Conservation (phyloP, 345 rosid species). For the Heritiera fomes region DNA sequence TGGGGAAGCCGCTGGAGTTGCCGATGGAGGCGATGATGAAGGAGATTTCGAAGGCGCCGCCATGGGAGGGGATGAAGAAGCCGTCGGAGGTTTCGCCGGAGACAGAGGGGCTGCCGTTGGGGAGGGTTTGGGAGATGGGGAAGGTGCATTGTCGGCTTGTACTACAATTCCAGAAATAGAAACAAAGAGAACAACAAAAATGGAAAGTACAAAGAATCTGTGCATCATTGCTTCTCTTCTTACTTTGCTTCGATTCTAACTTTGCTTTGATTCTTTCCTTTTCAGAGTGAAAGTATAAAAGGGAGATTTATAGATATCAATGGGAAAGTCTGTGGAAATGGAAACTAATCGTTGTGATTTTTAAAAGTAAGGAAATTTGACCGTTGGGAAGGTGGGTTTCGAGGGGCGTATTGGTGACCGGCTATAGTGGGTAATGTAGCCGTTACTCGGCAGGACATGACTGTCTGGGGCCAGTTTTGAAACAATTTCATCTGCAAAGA, state of each 20-base stretch:
- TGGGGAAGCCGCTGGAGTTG: constrained; percentile 6
- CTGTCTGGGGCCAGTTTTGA: not conserved
- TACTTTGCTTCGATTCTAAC: no score
- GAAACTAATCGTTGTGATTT: constrained; percentile 24
- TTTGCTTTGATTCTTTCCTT: not conserved
- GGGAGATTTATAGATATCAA: not conserved
- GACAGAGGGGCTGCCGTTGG: constrained; percentile 21
- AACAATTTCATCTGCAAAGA: no score
- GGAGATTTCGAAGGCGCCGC: constrained; percentile 29
- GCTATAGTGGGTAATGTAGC: constrained; percentile 43
- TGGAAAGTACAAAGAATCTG: constrained; percentile 15
- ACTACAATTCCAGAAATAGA: constrained; percentile 31
- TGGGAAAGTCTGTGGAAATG: not conserved
- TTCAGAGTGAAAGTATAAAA: not conserved
- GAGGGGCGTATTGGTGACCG: constrained; percentile 31
- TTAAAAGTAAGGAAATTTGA: constrained; percentile 28
- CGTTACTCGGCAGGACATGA: constrained; percentile 42
- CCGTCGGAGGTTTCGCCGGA: constrained; percentile 28
- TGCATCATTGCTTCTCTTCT: constrained; percentile 18
- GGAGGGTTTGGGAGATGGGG: constrained; percentile 30
- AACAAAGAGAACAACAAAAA: constrained; percentile 25
- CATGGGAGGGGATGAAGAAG: constrained; percentile 11
- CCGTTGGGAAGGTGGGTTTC: constrained; percentile 45
- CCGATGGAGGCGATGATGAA: constrained; percentile 15
- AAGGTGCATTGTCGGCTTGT: constrained; percentile 42